A percentile compares a stretch with the other conserved stretches of the same genome.
Conservation (phyloP, 495 filamentous ascomycete species). For the Parmelia sp. region DNA sequence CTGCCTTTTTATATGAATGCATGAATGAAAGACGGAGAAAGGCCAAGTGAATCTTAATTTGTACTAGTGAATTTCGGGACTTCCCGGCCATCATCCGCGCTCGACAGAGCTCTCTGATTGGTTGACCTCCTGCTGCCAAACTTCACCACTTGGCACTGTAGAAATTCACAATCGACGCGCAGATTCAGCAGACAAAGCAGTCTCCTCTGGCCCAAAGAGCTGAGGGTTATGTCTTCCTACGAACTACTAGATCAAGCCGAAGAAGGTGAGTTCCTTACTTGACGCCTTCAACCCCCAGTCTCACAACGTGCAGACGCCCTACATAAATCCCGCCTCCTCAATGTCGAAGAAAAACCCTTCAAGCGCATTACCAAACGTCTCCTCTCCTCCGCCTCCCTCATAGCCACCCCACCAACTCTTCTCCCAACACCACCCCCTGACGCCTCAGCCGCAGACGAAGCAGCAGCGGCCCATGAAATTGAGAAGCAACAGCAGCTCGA, state of each 20-base stretch:
- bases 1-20: neutral
- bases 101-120: neutral
- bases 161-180: neutral
- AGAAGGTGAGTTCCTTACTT: conserved; percentile 41
- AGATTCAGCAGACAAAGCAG: neutral
- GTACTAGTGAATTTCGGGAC: neutral
- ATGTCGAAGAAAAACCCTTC: conserved; percentile 89
- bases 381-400: conserved; percentile 55
- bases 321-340: conserved; percentile 83
- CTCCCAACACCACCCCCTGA: conserved; percentile 69
- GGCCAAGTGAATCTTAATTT: neutral
- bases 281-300: neutral
- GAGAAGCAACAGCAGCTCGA: conserved; percentile 44
- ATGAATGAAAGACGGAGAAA: conserved; percentile 1
- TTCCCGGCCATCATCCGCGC: neutral
- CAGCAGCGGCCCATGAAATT: conserved; percentile 32
- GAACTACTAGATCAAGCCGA: conserved; percentile 44
- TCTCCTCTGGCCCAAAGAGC: neutral
- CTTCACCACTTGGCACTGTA: neutral
- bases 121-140: neutral
- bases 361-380: conserved; percentile 81
- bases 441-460: conserved; percentile 41
- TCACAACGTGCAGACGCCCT: conserved; percentile 56
- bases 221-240: conserved; percentile 40
- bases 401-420: conserved; percentile 47